Evolutionary conservation across 805 yeast species (phyloP).

Genomic region (Ascoidea tarda): DNA sequence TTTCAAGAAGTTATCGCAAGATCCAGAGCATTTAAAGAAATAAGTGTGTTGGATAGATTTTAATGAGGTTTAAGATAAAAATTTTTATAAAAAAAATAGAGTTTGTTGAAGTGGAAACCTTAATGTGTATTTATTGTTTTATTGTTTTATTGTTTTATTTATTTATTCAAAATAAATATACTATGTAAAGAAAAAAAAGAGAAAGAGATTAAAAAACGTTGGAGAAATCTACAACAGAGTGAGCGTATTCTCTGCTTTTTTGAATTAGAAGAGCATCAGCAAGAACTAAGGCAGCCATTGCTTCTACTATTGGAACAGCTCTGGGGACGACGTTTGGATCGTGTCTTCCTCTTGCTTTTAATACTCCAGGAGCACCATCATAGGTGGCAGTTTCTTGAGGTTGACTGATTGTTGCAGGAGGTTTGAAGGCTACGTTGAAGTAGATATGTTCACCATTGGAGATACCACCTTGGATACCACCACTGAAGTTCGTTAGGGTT

Average conservation of each 20-base stretch:
- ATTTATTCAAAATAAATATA: too few species aligned
- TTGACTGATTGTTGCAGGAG: conserved; percentile 94
- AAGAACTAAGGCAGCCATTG: conserved; percentile 92
- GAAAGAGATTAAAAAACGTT: too few species aligned
- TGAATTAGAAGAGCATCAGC: conserved; percentile 81
- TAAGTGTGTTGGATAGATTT: too few species aligned
- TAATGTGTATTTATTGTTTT: too few species aligned
- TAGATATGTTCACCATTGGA: conserved; percentile 91
- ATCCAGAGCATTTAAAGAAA: too few species aligned
- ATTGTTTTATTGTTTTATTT: too few species aligned
- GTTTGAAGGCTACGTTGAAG: conserved; percentile 92
- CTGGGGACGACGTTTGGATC: conserved; percentile 98
- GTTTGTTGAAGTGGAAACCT: too few species aligned
- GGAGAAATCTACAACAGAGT: not conserved
- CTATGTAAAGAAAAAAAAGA: too few species aligned
- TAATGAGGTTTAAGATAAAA: too few species aligned
- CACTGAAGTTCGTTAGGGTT: conserved; percentile 84
- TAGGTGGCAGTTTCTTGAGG: conserved; percentile 82
- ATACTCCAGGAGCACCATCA: conserved; percentile 74
- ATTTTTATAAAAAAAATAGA: too few species aligned
- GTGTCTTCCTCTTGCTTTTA: conserved; percentile 96
- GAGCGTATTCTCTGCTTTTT: conserved; percentile 60
- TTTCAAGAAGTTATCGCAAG: too few species aligned
- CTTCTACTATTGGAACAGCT: conserved; percentile 96
- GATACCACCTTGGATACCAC: conserved; percentile 98